phyloP scores from a whole-genome alignment of 2,329 filamentous ascomycete genomes.

The Diaporthe nobilis region DNA sequence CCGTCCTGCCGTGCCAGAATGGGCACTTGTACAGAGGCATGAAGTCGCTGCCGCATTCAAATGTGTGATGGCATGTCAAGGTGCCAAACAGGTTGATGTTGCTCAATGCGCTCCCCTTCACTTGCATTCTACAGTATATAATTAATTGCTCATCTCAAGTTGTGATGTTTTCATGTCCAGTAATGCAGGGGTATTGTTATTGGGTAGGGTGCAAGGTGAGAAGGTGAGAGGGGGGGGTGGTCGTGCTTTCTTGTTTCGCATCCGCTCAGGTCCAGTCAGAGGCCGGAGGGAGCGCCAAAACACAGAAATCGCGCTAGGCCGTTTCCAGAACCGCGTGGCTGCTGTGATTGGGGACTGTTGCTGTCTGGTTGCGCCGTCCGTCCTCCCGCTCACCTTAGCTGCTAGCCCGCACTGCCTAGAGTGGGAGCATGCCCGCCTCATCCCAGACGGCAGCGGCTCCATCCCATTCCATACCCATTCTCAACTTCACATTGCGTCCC shows the following conservation, averaged over 20 bases:
- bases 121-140: not conserved
- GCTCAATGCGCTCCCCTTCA: not conserved
- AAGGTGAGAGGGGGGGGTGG: not conserved
- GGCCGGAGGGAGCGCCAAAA: conserved; percentile 23
- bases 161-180: not conserved
- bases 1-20: not conserved
- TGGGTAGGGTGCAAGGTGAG: not conserved
- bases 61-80: not conserved
- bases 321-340: conserved; percentile 13
- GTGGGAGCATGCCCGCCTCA: conserved; percentile 29
- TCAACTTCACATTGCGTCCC: conserved; percentile 13
- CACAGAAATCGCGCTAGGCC: conserved; percentile 36
- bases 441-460: conserved; percentile 29
- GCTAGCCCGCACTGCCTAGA: conserved; percentile 29
- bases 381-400: conserved; percentile 26
- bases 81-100: not conserved
- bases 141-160: not conserved
- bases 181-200: not conserved
- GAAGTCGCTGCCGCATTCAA: not conserved
- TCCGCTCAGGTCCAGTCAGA: conserved; percentile 17
- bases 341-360: conserved; percentile 37
- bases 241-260: conserved; percentile 30
- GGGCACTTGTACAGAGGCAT: not conserved
- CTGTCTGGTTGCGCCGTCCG: conserved; percentile 28
- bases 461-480: conserved; percentile 32